Evolutionary conservation across 305 asterid species (phyloP).

Genomic region (Striga hermonthica): DNA sequence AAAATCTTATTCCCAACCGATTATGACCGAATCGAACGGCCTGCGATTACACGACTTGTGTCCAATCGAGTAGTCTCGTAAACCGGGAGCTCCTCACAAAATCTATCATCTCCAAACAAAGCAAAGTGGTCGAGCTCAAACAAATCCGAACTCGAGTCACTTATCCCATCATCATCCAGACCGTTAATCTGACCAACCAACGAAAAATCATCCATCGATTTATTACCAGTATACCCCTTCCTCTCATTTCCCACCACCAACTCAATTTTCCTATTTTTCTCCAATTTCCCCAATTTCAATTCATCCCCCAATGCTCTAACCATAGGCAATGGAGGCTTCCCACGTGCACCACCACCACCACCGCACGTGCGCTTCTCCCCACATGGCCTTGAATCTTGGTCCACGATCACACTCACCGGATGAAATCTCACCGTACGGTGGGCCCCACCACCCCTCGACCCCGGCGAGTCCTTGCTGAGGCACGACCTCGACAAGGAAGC

Average conservation of each 20-base stretch:
- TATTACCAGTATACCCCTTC: slow-evolving; percentile 24
- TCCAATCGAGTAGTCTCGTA: slow-evolving; percentile 68
- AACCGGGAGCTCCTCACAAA: slow-evolving; percentile 75
- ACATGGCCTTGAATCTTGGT: slow-evolving; percentile 52
- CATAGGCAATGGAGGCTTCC: slow-evolving; percentile 34
- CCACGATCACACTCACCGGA: slow-evolving; percentile 66
- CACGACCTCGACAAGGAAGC: slow-evolving; percentile 66
- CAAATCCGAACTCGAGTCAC: slow-evolving; percentile 83
- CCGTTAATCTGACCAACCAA: slow-evolving; percentile 20
- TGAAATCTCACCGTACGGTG: slow-evolving; percentile 66
- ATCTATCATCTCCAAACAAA: slow-evolving; percentile 46
- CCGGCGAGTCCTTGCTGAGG: slow-evolving; percentile 57
- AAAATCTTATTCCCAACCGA: slow-evolving; percentile 11
- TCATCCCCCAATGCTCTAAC: slow-evolving; percentile 4
- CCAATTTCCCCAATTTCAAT: slow-evolving; percentile 17
- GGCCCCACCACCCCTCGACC: slow-evolving; percentile 39
- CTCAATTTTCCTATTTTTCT: slow-evolving; percentile 33
- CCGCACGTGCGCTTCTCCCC: slow-evolving; percentile 46
- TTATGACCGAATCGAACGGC: slow-evolving; percentile 48
- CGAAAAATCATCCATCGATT: slow-evolving; percentile 23
- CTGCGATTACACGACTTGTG: slow-evolving; percentile 51
- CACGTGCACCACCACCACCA: slow-evolving; percentile 30
- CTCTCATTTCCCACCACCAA: slow-evolving; percentile 21
- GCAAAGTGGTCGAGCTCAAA: slow-evolving; percentile 77
- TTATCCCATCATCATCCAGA: slow-evolving; percentile 41